Conservation (phyloP, 2,329 filamentous ascomycete species). For the Penicillium sp. region DNA sequence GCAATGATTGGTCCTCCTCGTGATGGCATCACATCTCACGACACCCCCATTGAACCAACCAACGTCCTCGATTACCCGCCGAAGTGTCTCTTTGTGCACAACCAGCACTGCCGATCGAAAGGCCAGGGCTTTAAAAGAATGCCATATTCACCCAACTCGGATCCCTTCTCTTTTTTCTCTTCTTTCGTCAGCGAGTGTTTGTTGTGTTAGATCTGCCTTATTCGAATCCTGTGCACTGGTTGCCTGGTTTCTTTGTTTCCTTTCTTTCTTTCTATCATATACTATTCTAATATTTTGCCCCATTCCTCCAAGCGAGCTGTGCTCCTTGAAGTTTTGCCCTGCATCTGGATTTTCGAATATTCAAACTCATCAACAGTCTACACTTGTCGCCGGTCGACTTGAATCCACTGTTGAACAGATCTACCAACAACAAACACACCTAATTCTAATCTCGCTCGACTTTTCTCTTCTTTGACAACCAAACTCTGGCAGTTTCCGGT, state of each 20-base stretch:
- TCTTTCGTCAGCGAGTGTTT: slow-evolving; percentile 65
- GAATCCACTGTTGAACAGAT: slow-evolving; percentile 27
- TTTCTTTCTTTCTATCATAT: slow-evolving; percentile 42
- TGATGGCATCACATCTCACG: slow-evolving; percentile 8
- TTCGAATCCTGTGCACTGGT: slow-evolving; percentile 46
- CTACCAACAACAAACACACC: slow-evolving; percentile 18
- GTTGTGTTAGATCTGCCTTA: slow-evolving; percentile 42
- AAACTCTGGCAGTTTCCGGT: slow-evolving; percentile 32
- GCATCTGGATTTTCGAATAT: slow-evolving; percentile 26
- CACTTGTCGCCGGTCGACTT: slow-evolving; percentile 36
- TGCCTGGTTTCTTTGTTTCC: slow-evolving; percentile 51
- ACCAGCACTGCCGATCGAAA: slow-evolving; percentile 17
- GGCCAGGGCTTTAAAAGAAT: slow-evolving; percentile 24
- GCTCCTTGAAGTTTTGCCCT: slow-evolving; percentile 25
- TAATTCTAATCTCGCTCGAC: slow-evolving; percentile 30
- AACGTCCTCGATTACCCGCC: slow-evolving; percentile 11
- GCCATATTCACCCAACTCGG: slow-evolving; percentile 21
- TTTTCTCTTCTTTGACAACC: slow-evolving; percentile 24
- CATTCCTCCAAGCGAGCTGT: slow-evolving; percentile 18
- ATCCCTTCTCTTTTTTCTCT: slow-evolving; percentile 41
- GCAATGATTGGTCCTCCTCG: neutral
- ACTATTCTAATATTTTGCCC: slow-evolving; percentile 33
- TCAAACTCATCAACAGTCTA: slow-evolving; percentile 22
- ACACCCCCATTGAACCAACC: slow-evolving; percentile 9
- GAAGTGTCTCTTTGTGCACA: neutral